Conservation (phyloP, 805 yeast species). For the Ogataea degrootiae region DNA sequence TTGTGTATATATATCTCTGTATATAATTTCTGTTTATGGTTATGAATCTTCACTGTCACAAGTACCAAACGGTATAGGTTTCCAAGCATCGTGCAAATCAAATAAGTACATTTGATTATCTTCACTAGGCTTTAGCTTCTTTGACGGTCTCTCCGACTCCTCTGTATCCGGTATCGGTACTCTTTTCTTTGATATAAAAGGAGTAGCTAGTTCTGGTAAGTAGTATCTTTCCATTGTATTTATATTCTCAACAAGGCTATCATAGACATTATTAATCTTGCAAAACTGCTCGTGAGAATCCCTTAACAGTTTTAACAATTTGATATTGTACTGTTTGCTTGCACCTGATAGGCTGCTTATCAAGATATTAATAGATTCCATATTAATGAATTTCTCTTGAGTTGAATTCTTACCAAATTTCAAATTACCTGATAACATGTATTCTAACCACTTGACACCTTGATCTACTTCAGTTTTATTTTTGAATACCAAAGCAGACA, state of each 20-base stretch:
- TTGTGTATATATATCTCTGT: not conserved
- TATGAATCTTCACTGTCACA: not conserved
- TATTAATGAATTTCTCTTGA: conserved; percentile 15
- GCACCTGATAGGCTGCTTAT: conserved; percentile 8
- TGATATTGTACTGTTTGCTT: conserved; percentile 2
- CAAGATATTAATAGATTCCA: conserved; percentile 7
- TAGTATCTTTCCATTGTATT: conserved; percentile 19
- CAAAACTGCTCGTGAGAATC: not conserved
- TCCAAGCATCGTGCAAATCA: conserved; percentile 38
- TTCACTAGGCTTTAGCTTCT: not conserved
- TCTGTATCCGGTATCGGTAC: not conserved
- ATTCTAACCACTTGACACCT: conserved; percentile 23
- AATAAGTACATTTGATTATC: conserved; percentile 19
- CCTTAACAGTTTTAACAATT: conserved; percentile 2
- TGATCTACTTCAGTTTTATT: conserved; percentile 9
- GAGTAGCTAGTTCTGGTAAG: conserved; percentile 9
- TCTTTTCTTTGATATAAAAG: not conserved
- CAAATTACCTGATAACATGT: conserved; percentile 14
- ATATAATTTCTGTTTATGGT: not conserved
- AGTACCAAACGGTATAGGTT: conserved; percentile 51
- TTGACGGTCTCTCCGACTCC: not conserved
- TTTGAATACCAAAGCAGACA: conserved; percentile 1
- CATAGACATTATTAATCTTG: conserved; percentile 5
- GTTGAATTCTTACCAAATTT: conserved; percentile 19
- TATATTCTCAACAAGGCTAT: conserved; percentile 13